Evolutionary conservation across 2,329 filamentous ascomycete genomes (phyloP), one percentile per base, ranked within the genome.

Genomic region (Furcasterigmium sp.): DNA sequence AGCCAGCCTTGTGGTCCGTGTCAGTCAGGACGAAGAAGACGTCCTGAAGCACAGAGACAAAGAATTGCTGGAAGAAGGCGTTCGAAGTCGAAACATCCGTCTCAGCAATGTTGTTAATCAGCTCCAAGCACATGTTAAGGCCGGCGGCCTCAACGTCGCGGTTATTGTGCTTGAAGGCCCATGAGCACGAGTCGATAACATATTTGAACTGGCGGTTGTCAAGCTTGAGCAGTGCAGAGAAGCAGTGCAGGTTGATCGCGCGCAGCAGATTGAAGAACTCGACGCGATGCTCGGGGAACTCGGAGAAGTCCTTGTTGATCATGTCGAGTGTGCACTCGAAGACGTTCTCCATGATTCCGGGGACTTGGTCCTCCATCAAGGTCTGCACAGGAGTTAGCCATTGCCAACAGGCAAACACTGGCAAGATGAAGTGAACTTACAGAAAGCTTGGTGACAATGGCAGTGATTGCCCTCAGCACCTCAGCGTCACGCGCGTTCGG

Each of bases 301-400:
- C 93, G 37, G 94, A 96, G 67, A 98, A 98, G 67, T 98, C 93
- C 71, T 98, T 98, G 80, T 97, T 98, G 71, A 98, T 98, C 93
- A 98, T 98, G 58, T 95, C 90, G 44, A 98, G 75, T 3, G 93
- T 98, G 72, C 91, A 97, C 66, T 97, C 91, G 57, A 98, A 98
- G 20, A 98, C 89, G 53, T 91, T 94, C 65, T 97, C 91, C 87
- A 98, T 95, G 59, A 98, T 97, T 39, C 85, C 85, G 9, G 93
- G 90, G 35, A 98, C 89, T 66, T 97, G 93, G 61, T 97, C 93
- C 63, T 97, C 93, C 94, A 98, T 98, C 59, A 97, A 75, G 53
- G 81, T 80, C 87, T 94, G 30, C 6, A 42, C 14, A 34, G 29
- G 7, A 46, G 38, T 43, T 20, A 37, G 10, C 13, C 18, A 39